These are phyloP conservation scores for Linnemannia elongata DNA, from an alignment of 192 early-diverging fungal species.

Conservation along the genomic window DNA sequence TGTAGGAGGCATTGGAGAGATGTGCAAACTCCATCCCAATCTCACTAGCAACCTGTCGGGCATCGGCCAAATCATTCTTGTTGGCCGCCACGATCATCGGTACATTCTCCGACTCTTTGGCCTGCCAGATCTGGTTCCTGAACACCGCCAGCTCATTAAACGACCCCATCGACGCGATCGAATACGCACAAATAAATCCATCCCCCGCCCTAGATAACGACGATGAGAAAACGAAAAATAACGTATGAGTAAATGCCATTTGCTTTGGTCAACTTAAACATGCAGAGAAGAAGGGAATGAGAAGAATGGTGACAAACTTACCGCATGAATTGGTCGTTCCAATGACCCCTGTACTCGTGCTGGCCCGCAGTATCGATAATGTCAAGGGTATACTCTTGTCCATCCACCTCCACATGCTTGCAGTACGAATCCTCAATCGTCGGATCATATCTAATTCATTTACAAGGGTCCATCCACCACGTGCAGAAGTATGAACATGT, in stretches of 20 bases:
- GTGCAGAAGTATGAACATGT: neutral
- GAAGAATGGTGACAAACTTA: slow-evolving; percentile 8
- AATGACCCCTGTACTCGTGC: slow-evolving; percentile 77
- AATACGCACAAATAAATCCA: slow-evolving; percentile 89
- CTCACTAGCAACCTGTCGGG: slow-evolving; percentile 70
- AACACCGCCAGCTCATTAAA: slow-evolving; percentile 85
- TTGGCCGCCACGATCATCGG: slow-evolving; percentile 90
- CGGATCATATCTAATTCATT: slow-evolving; percentile 22
- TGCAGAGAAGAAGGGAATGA: neutral
- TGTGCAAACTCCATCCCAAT: slow-evolving; percentile 71
- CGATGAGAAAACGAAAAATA: neutral
- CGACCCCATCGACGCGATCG: slow-evolving; percentile 79
- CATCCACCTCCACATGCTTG: slow-evolving; percentile 81
- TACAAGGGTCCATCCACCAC: neutral
- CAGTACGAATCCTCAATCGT: slow-evolving; percentile 72
- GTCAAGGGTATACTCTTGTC: slow-evolving; percentile 77
- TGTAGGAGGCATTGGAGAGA: slow-evolving; percentile 68
- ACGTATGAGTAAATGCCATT: no score
- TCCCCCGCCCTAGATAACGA: slow-evolving; percentile 74
- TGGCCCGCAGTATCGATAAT: slow-evolving; percentile 89
- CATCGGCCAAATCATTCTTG: slow-evolving; percentile 82
- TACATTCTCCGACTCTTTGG: slow-evolving; percentile 83
- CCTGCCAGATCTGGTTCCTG: slow-evolving; percentile 80
- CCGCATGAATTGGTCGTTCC: slow-evolving; percentile 51
- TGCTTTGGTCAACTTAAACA: no score